Conservation (phyloP, 768 basidiomycete species). For the Boletus pseudopeckii region DNA sequence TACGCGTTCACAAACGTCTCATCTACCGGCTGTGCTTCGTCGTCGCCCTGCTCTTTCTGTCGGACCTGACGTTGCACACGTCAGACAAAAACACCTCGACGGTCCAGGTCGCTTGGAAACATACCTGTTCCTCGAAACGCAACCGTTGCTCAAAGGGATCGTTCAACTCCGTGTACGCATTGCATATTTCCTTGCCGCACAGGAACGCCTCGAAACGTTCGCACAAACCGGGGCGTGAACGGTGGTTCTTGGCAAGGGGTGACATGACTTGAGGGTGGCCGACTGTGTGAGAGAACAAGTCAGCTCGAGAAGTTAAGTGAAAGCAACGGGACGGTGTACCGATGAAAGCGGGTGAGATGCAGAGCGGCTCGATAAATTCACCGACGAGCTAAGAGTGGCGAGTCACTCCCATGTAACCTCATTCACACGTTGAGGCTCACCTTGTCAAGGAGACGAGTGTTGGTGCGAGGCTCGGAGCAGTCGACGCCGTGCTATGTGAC, state of each 20-base stretch:
- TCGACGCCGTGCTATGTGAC: conserved; percentile 82
- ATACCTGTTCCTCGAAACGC: conserved; percentile 91
- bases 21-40: conserved; percentile 96
- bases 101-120: not conserved
- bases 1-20: conserved; percentile 95
- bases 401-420: not conserved
- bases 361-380: conserved; percentile 95
- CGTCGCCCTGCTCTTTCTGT: conserved; percentile 97
- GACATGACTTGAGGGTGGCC: conserved; percentile 99
- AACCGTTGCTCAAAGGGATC: conserved; percentile 95
- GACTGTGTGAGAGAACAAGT: conserved; percentile 42
- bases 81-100: not conserved
- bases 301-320: not conserved
- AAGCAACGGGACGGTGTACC: conserved; percentile 38
- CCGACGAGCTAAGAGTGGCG: conserved; percentile 72
- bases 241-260: conserved; percentile 97
- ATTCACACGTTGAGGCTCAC: conserved; percentile 32
- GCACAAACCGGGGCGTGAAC: conserved; percentile 93
- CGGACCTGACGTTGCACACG: conserved; percentile 43
- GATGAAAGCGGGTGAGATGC: conserved; percentile 95
- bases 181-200: conserved; percentile 97
- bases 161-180: conserved; percentile 99
- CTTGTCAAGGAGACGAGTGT: conserved; percentile 93
- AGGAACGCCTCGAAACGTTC: conserved; percentile 99
- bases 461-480: conserved; percentile 94